A percentile compares a stretch with the other conserved stretches of the same genome.
Conservation (phyloP, 2,329 filamentous ascomycete genomes). For the Cordyceps farinosa region DNA sequence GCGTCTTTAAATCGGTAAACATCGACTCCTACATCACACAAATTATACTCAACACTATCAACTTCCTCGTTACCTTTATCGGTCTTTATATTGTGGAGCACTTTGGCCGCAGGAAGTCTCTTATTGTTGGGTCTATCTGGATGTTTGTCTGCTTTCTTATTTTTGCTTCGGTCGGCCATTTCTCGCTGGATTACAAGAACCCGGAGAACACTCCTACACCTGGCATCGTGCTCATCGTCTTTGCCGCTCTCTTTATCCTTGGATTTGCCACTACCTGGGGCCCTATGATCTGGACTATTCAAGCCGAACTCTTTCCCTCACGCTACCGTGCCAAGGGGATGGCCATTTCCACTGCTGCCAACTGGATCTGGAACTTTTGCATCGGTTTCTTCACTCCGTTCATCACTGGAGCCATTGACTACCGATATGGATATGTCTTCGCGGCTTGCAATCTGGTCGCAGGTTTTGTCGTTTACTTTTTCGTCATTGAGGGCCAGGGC, state of each 20-base stretch:
- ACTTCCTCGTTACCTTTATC: slow-evolving; percentile 63
- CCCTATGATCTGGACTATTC: slow-evolving; percentile 62
- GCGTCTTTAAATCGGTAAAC: slow-evolving; percentile 43
- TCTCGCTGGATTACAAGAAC: slow-evolving; percentile 37
- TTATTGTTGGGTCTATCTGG: slow-evolving; percentile 61
- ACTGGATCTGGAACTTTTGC: slow-evolving; percentile 73
- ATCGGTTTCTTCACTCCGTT: slow-evolving; percentile 77
- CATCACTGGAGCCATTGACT: slow-evolving; percentile 68
- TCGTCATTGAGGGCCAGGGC: slow-evolving; percentile 70
- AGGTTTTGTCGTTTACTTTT: slow-evolving; percentile 68
- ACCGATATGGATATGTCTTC: slow-evolving; percentile 73
- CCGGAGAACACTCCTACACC: slow-evolving; percentile 38
- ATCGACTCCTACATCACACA: slow-evolving; percentile 63
- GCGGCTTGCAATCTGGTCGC: slow-evolving; percentile 66
- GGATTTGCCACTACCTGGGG: slow-evolving; percentile 66
- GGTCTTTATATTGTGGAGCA: slow-evolving; percentile 69
- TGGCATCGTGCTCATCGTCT: slow-evolving; percentile 60
- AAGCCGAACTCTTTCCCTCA: slow-evolving; percentile 62
- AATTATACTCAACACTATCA: slow-evolving; percentile 64
- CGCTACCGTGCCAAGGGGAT: slow-evolving; percentile 59
- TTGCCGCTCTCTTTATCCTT: slow-evolving; percentile 61
- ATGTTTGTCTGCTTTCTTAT: slow-evolving; percentile 59
- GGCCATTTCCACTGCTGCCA: slow-evolving; percentile 57
- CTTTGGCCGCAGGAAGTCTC: slow-evolving; percentile 59
- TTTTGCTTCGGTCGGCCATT: slow-evolving; percentile 52